Conservation (phyloP, 2,329 filamentous ascomycete species). For the Microdochium paspali region DNA sequence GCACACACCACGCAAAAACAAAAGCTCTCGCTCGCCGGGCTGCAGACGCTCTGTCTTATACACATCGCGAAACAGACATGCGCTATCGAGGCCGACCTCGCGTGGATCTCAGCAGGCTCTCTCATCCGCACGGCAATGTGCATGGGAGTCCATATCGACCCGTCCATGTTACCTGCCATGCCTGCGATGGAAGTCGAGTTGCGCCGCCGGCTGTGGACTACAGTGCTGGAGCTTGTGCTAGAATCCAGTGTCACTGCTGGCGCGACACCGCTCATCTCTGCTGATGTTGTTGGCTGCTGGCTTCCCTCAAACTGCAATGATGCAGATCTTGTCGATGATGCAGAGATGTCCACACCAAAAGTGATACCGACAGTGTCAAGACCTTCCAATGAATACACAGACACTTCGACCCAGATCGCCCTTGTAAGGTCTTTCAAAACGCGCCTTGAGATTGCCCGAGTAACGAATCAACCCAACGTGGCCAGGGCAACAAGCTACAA, state of each 20-base stretch:
- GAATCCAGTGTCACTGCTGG: conserved; percentile 4
- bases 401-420: conserved; percentile 5
- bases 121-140: conserved; percentile 19
- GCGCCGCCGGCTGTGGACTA: conserved; percentile 21
- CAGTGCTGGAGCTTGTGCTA: conserved; percentile 5
- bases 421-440: conserved; percentile 3
- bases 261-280: conserved; percentile 3
- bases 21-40: conserved; percentile 12
- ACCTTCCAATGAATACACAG: conserved; percentile 1
- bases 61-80: conserved; percentile 12
- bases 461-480: conserved; percentile 2
- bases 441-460: conserved; percentile 3
- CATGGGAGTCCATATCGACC: conserved; percentile 23
- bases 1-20: conserved; percentile 11
- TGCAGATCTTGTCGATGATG: conserved; percentile 18
- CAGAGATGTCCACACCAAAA: background rate
- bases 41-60: conserved; percentile 21
- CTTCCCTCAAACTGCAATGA: conserved; percentile 4
- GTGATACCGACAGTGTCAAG: background rate
- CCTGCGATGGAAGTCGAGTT: conserved; percentile 17
- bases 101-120: conserved; percentile 19
- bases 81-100: conserved; percentile 10
- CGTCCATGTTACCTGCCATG: conserved; percentile 14
- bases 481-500: conserved; percentile 1
- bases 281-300: conserved; percentile 4